Evolutionary conservation across 495 filamentous ascomycete species (phyloP), one percentile per base, ranked within the genome.

Genomic region (Cercophora samala): DNA sequence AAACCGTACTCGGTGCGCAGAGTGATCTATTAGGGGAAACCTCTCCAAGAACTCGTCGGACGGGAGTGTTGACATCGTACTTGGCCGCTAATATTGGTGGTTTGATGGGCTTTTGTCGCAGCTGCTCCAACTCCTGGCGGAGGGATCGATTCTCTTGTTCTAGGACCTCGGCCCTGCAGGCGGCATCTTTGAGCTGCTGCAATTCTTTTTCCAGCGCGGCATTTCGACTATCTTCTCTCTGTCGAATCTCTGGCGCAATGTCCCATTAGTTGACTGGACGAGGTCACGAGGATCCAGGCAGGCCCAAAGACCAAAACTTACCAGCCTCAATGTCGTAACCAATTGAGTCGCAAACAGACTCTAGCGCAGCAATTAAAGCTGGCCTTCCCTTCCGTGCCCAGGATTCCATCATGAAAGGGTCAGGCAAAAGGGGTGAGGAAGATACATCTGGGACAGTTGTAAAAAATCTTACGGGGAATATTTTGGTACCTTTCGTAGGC

Each of bases 301-400:
- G 4, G 19, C 19, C 18, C 17, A 22, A 3, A n/a, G n/a, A n/a
- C n/a, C n/a, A n/a, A 22, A 13, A 74, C 78, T 19, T 65, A 82
- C 81, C 77, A 29, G 65, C 70, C 60, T 67, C 65, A 53, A 84
- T 68, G 32, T 78, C 72, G 2, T 68, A 68, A 54, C 72, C 75
- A 63, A 83, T 72, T 25, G 66, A 64, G 66, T 82, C 78, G 65
- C 77, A 83, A 1, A 69, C 77, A 25, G 71, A 70, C 26, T 76
- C 68, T 8, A 84, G 69, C 19, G 81, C 79, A 29, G 77, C 76
- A 32, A 81, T 68, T 21, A 84, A 69, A 58, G 73, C 73, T 56
- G 75, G 75, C 56, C 73, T 75, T 42, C 79, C 82, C 25, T 69
- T 76, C 51, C 63, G 62, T 42, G 76, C 68, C 81, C 80, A 82